Conservation (phyloP, 2,329 filamentous ascomycete genomes). For the Aureobasidium sp. region DNA sequence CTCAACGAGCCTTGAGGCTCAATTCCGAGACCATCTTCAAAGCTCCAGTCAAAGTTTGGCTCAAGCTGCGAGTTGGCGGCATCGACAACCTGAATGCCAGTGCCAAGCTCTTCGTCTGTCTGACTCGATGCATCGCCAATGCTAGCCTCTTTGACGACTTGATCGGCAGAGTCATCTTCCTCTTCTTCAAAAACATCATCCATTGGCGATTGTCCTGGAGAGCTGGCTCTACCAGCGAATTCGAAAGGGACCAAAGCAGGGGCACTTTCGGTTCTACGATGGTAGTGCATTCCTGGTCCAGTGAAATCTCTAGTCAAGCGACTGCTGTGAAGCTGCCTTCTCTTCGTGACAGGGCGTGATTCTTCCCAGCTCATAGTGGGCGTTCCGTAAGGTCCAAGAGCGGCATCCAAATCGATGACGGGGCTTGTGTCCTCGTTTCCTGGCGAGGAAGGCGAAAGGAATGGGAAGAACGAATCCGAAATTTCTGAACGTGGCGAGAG, state of each 20-base stretch:
- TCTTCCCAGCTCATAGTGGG: slow-evolving; percentile 63
- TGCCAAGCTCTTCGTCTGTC: slow-evolving; percentile 24
- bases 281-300: slow-evolving; percentile 66
- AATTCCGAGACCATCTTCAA: slow-evolving; percentile 34
- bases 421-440: slow-evolving; percentile 66
- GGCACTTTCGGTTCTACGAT: slow-evolving; percentile 71
- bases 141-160: background rate
- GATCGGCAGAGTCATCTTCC: slow-evolving; percentile 54
- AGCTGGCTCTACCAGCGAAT: slow-evolving; percentile 21
- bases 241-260: slow-evolving; percentile 75
- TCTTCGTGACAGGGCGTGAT: slow-evolving; percentile 37
- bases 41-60: slow-evolving; percentile 32
- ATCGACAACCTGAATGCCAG: slow-evolving; percentile 42
- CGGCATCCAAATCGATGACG: slow-evolving; percentile 91
- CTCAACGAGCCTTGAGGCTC: background rate
- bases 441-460: slow-evolving; percentile 41
- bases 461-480: slow-evolving; percentile 5
- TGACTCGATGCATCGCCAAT: background rate
- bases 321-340: slow-evolving; percentile 70
- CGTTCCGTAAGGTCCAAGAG: slow-evolving; percentile 86
- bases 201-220: slow-evolving; percentile 56
- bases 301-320: slow-evolving; percentile 62
- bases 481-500: slow-evolving; percentile 30
- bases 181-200: slow-evolving; percentile 84
- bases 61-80: slow-evolving; percentile 28